Evolutionary conservation across 768 basidiomycete genomes (phyloP).

Genomic region (Leccinellum albellum): DNA sequence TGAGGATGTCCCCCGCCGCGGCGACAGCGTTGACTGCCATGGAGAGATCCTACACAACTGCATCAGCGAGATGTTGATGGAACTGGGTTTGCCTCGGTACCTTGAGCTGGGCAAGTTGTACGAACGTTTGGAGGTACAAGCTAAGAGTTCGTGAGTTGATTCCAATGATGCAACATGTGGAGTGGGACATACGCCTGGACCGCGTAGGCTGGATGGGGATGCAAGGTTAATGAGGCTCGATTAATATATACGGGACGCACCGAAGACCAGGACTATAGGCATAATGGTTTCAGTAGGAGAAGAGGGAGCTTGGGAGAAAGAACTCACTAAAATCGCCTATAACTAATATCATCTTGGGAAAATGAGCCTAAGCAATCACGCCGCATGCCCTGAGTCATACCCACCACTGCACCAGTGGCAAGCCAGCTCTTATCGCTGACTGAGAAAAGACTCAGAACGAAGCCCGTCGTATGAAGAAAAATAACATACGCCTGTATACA

Average conservation of each 20-base stretch:
- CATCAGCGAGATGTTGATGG: not conserved
- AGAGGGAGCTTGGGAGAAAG: too few relatives aligned
- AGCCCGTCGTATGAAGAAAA: not conserved
- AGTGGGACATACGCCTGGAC: constrained; percentile 34
- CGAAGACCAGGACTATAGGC: constrained; percentile 29
- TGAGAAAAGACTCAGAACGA: constrained; percentile 22
- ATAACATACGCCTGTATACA: constrained; percentile 46
- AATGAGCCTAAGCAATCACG: not conserved
- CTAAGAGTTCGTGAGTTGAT: too few relatives aligned
- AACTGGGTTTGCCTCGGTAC: too few relatives aligned
- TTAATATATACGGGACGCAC: constrained; percentile 23
- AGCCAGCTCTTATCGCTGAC: constrained; percentile 49
- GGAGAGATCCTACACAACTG: not conserved
- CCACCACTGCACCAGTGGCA: constrained; percentile 37
- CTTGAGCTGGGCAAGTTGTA: too few relatives aligned
- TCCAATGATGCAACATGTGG: too few relatives aligned
- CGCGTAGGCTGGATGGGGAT: constrained; percentile 32
- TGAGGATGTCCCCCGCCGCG: not conserved
- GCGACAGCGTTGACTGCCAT: not conserved
- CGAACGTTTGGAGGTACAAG: too few relatives aligned
- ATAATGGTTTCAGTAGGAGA: constrained; percentile 5
- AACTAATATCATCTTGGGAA: constrained; percentile 31
- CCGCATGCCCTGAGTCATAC: not conserved
- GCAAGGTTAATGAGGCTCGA: constrained; percentile 1
- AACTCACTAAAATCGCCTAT: constrained; percentile 40